A percentile compares a stretch with the other conserved stretches of the same genome.
Evolutionary conservation across 345 rosid genomes (phyloP).

Genomic region (Pistacia vera): DNA sequence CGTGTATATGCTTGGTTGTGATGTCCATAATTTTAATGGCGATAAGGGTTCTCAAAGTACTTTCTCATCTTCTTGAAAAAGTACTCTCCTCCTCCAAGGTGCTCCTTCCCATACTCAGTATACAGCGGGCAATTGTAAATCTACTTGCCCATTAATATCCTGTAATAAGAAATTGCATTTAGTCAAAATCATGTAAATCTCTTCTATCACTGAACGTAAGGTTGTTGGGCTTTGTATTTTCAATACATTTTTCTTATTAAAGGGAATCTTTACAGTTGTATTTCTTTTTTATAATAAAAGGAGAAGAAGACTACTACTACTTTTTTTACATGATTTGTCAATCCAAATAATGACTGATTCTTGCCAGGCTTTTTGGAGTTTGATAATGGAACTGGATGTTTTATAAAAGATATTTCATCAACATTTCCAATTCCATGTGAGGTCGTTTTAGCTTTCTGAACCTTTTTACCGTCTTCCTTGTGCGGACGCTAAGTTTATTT

Average conservation of each 20-base stretch:
- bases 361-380: neutral
- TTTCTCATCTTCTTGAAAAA: neutral
- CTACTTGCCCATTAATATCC: neutral
- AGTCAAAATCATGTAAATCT: constrained; percentile 16
- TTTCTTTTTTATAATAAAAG: constrained; percentile 1
- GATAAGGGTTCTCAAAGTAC: neutral
- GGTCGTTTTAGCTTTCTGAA: neutral
- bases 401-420: neutral
- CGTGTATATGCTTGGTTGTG: constrained; percentile 12
- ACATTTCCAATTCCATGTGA: neutral
- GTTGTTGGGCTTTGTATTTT: neutral
- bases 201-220: neutral
- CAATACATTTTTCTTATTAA: constrained; percentile 1
- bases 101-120: neutral
- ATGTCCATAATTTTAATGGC: constrained; percentile 3
- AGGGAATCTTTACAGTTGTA: neutral
- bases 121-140: constrained; percentile 16
- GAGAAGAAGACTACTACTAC: neutral
- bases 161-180: constrained; percentile 1
- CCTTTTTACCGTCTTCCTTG: neutral
- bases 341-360: neutral
- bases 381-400: too few relatives aligned
- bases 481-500: neutral
- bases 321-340: neutral
- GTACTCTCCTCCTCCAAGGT: neutral